phyloP scores from a whole-genome alignment of 257 asterid genomes.

The Catharanthus roseus region DNA sequence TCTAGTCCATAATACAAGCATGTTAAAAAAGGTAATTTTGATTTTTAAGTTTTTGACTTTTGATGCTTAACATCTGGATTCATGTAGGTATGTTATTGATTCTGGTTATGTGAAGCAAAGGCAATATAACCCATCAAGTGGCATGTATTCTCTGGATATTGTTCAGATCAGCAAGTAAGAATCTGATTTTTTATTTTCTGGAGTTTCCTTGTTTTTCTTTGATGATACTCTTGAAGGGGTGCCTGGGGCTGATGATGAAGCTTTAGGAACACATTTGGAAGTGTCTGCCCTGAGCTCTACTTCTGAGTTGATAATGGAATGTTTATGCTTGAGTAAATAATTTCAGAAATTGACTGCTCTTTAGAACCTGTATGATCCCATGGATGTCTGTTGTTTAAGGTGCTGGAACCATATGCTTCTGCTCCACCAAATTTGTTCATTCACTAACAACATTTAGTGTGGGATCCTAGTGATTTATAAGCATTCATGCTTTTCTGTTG shows the following conservation, averaged over 20 bases:
- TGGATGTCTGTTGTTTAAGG: background rate
- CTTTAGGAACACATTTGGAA: background rate
- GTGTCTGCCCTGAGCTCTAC: background rate
- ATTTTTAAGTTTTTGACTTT: background rate
- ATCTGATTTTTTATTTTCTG: slow-evolving; percentile 4
- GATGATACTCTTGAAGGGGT: background rate
- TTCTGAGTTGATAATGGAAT: background rate
- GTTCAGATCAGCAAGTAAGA: slow-evolving; percentile 96
- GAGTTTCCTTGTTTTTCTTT: background rate
- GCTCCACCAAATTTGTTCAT: background rate
- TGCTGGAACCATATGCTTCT: background rate
- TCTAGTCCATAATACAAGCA: background rate
- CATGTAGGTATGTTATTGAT: slow-evolving; percentile 77
- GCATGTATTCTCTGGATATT: slow-evolving; percentile 94
- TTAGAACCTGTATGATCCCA: background rate
- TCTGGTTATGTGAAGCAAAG: slow-evolving; percentile 96
- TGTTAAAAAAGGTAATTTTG: background rate
- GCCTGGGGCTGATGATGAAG: slow-evolving; percentile 1
- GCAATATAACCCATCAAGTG: slow-evolving; percentile 87
- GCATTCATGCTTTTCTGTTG: background rate
- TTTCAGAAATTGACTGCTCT: background rate
- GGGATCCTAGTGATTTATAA: background rate
- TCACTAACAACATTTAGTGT: background rate
- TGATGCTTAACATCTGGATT: slow-evolving; percentile 18
- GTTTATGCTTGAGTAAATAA: background rate